Base-by-base conservation (phyloP, 1,284 basidiomycete genomes). In the Crucibulum parvulum region DNA sequence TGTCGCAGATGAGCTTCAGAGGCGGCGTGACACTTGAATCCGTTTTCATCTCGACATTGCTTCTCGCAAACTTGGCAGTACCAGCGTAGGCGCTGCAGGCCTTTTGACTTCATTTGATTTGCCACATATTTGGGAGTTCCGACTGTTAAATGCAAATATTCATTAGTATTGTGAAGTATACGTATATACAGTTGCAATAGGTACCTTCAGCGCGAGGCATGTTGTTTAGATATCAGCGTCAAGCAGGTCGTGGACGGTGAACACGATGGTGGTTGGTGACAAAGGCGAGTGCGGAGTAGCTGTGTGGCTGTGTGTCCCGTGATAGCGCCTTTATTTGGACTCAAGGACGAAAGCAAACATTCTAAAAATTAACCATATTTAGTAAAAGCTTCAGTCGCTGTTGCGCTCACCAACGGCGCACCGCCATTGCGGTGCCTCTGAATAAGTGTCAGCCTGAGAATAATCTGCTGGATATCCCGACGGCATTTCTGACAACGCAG, bases 51-150 rank as follows among this genome's bases (percentile, higher is more conserved):
- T 72, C 95, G 83, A 75, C 94, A 97, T 77, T 98, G 95, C 74
- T 97, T 98, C 84, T 96, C 82, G 85, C 95, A 98, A 65, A 96
- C 92, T 83, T 98, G 95, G 73, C 96, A 98, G 80, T 94, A 98
- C 95, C 94, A 98, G 65, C 95, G 86, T 65, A 98, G 85, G 67
- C 95, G 87, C 72, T 96, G 95, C 51, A 98, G 85, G 64, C 95
- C 96, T 73, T 98, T 98, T 57, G 94, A 91, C 83, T 98, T 98
- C 92, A 96, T 96, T 78, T 94, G 92, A 78, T 98, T 98, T 24
- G 93, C 94, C 60, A 97, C 81, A 72, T 90, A 94, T 80, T 98
- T 98, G 51, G 94, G 90, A 6, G 93, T 93, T 72, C 94, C 94
- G 66, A 92, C 93, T 93, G 58, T 1, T 51, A 54, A 35, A 13